A percentile compares a stretch with the other conserved stretches of the same genome.
Conservation (phyloP, 2,329 filamentous ascomycete species). For the Aspergillus alliaceus region DNA sequence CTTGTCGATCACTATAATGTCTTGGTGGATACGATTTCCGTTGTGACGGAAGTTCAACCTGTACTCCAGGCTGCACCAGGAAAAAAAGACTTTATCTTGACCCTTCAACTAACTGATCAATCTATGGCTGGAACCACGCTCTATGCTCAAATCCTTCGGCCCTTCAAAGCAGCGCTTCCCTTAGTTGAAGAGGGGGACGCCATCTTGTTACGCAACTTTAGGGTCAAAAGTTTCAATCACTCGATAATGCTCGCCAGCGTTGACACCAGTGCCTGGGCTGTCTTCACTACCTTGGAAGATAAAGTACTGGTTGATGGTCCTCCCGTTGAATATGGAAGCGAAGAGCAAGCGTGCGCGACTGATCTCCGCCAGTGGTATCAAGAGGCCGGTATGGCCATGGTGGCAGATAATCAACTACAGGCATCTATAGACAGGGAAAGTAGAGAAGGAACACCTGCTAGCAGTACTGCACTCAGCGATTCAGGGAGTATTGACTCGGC, state of each 20-base stretch:
- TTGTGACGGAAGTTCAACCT: slow-evolving; percentile 35
- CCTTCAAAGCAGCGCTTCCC: slow-evolving; percentile 41
- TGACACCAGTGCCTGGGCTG: slow-evolving; percentile 48
- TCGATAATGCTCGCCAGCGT: slow-evolving; percentile 43
- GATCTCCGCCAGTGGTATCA: slow-evolving; percentile 44
- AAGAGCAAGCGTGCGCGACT: slow-evolving; percentile 38
- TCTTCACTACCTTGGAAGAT: slow-evolving; percentile 36
- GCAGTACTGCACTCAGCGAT: slow-evolving; percentile 31
- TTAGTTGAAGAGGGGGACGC: slow-evolving; percentile 38
- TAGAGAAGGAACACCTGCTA: slow-evolving; percentile 25
- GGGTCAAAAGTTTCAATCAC: slow-evolving; percentile 42
- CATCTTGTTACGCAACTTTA: slow-evolving; percentile 48
- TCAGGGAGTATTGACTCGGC: slow-evolving; percentile 31
- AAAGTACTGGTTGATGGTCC: slow-evolving; percentile 35
- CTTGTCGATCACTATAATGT: slow-evolving; percentile 44
- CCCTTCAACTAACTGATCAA: slow-evolving; percentile 45
- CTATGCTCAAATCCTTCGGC: slow-evolving; percentile 44
- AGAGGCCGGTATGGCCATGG: slow-evolving; percentile 34
- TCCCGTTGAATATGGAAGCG: slow-evolving; percentile 40
- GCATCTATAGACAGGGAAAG: slow-evolving; percentile 32
- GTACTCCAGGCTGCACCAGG: slow-evolving; percentile 36
- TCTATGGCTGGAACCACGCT: slow-evolving; percentile 42
- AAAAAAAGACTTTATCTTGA: slow-evolving; percentile 42
- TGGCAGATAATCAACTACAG: slow-evolving; percentile 37
- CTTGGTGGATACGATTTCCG: slow-evolving; percentile 43